These are phyloP conservation scores for Amylostereum areolatum DNA, from an alignment of 1,284 basidiomycete species.

Conservation along the genomic window DNA sequence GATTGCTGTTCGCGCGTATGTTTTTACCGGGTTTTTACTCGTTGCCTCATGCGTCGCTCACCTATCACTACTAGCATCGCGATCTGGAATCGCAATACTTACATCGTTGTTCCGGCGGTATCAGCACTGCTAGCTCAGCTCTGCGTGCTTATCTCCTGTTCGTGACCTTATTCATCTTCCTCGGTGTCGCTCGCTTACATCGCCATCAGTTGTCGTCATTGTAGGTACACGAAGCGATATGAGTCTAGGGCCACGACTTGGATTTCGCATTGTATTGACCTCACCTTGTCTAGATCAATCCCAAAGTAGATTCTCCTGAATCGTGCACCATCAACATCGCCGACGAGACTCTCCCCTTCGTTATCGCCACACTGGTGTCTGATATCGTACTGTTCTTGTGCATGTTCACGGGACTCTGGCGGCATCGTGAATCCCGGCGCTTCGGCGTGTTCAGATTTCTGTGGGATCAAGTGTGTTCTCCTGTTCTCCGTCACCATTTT, in stretches of 20 bases:
- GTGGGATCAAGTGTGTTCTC: not conserved
- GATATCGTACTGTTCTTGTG: not conserved
- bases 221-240: not conserved
- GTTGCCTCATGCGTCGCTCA: not conserved
- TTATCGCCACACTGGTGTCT: not conserved
- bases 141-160: not conserved
- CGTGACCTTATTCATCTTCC: not conserved
- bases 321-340: not conserved
- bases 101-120: not conserved
- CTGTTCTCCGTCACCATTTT: not conserved
- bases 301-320: not conserved
- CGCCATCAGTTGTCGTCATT: not conserved
- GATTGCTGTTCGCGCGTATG: not conserved
- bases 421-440: not conserved
- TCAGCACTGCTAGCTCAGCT: not conserved
- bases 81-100: not conserved
- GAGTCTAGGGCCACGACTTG: not conserved
- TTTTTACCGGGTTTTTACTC: not conserved
- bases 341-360: not conserved
- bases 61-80: not conserved
- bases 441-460: not conserved
- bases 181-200: not conserved
- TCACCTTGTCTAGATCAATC: not conserved
- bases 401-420: not conserved
- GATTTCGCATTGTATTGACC: not conserved